phyloP scores from a whole-genome alignment of 768 basidiomycete species.

The Panaeolus cyanescens region DNA sequence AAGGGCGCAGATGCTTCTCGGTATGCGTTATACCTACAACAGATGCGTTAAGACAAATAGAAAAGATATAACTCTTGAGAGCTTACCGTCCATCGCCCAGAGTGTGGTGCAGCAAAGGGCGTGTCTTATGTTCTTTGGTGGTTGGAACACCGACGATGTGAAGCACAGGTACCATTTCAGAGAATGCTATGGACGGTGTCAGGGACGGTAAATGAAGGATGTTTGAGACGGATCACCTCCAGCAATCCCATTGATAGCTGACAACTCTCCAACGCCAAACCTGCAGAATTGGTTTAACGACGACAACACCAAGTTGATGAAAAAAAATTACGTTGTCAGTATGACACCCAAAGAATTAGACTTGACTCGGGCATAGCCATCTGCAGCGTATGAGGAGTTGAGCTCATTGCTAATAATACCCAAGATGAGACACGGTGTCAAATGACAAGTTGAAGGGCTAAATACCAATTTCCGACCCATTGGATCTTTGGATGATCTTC shows the following conservation, averaged over 20 bases:
- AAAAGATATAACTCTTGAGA: background rate
- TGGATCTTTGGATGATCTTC: slow-evolving; percentile 77
- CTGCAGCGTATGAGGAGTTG: slow-evolving; percentile 89
- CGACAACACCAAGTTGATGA: no score
- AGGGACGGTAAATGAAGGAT: background rate
- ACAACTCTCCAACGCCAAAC: slow-evolving; percentile 94
- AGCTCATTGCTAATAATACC: slow-evolving; percentile 73
- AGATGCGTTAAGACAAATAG: background rate
- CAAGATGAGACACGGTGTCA: slow-evolving; percentile 27
- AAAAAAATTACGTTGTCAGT: slow-evolving; percentile 65
- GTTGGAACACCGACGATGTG: slow-evolving; percentile 87
- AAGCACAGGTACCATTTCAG: slow-evolving; percentile 88
- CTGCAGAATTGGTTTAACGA: slow-evolving; percentile 34
- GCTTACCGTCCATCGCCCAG: slow-evolving; percentile 76
- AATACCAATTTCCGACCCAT: slow-evolving; percentile 87
- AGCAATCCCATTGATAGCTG: slow-evolving; percentile 83
- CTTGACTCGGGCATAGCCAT: slow-evolving; percentile 91
- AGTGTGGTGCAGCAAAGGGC: slow-evolving; percentile 85
- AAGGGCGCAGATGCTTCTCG: slow-evolving; percentile 74
- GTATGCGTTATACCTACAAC: slow-evolving; percentile 78
- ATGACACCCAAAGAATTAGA: slow-evolving; percentile 71
- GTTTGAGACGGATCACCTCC: slow-evolving; percentile 47
- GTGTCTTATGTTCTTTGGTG: slow-evolving; percentile 67
- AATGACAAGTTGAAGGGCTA: slow-evolving; percentile 26
- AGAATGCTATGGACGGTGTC: slow-evolving; percentile 50